These are phyloP conservation scores for Geotrichum bryndzae DNA, from an alignment of 1,139 yeast genomes.

Conservation along the genomic window DNA sequence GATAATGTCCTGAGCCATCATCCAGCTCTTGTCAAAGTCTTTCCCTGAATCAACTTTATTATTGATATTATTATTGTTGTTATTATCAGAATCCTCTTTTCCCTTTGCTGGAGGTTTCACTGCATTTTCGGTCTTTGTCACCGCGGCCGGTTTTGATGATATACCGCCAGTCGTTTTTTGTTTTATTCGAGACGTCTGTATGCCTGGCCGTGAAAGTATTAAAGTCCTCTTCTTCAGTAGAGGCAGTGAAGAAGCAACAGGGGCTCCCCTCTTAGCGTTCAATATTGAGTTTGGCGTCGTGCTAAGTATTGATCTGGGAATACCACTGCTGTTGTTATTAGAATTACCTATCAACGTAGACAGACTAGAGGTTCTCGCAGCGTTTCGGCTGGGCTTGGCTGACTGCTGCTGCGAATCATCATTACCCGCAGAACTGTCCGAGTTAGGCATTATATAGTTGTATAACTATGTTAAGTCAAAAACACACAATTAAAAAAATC, in stretches of 20 bases:
- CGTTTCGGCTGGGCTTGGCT: not conserved
- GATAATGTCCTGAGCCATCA: constrained; percentile 14
- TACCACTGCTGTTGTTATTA: not conserved
- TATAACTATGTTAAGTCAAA: not conserved
- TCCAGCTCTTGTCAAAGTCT: constrained; percentile 3
- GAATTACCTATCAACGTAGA: not conserved
- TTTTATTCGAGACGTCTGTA: not conserved
- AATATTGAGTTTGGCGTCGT: not conserved
- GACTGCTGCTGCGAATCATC: not conserved
- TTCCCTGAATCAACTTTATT: not conserved
- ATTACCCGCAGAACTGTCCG: not conserved
- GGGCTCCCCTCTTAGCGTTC: not conserved
- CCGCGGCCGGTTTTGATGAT: not conserved
- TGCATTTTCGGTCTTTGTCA: not conserved
- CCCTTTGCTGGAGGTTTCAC: not conserved
- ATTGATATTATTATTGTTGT: not conserved
- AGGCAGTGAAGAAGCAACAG: not conserved
- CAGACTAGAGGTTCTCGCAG: not conserved
- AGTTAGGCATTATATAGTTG: not conserved
- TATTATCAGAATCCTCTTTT: not conserved
- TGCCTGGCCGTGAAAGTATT: not conserved
- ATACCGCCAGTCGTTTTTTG: not conserved
- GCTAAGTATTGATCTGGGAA: constrained; percentile 6
- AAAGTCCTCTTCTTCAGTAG: not conserved
- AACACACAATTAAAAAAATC: not conserved